phyloP scores from a whole-genome alignment of 2,329 filamentous ascomycete genomes.

The Ceratocystis colombiana region DNA sequence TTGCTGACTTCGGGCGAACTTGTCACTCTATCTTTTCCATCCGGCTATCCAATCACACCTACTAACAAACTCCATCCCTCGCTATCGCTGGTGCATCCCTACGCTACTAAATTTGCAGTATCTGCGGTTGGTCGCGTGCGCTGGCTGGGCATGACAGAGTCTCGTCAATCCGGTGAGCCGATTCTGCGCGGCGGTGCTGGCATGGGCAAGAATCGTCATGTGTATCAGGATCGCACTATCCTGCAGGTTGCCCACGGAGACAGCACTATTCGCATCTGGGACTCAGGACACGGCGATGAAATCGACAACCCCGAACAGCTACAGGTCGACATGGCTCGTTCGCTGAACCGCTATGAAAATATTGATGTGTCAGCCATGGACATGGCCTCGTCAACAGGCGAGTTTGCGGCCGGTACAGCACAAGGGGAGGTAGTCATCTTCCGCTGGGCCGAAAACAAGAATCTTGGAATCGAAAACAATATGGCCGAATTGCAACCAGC shows the following conservation, averaged over 20 bases:
- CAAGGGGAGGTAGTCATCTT: constrained; percentile 82
- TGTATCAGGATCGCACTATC: constrained; percentile 74
- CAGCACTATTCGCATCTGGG: constrained; percentile 85
- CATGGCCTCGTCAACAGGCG: constrained; percentile 68
- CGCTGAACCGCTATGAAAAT: constrained; percentile 66
- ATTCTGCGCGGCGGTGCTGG: constrained; percentile 72
- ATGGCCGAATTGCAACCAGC: constrained; percentile 39
- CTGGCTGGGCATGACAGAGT: constrained; percentile 89
- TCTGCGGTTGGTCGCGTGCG: constrained; percentile 63
- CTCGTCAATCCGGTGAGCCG: constrained; percentile 63
- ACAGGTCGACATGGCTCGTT: constrained; percentile 77
- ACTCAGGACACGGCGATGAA: constrained; percentile 82
- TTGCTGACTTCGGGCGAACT: constrained; percentile 79
- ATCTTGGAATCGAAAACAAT: constrained; percentile 55
- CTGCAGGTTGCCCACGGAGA: constrained; percentile 83
- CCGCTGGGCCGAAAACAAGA: constrained; percentile 73
- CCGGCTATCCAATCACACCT: constrained; percentile 78
- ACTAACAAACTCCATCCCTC: constrained; percentile 89
- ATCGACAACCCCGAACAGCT: constrained; percentile 75
- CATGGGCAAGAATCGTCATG: constrained; percentile 56
- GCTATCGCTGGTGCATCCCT: constrained; percentile 80
- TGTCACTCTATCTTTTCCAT: constrained; percentile 83
- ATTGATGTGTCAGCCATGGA: constrained; percentile 70
- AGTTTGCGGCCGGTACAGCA: constrained; percentile 70
- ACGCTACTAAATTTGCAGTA: constrained; percentile 63